Conservation (phyloP, 2,329 filamentous ascomycete species). For the Plenodomus tracheiphilus region DNA sequence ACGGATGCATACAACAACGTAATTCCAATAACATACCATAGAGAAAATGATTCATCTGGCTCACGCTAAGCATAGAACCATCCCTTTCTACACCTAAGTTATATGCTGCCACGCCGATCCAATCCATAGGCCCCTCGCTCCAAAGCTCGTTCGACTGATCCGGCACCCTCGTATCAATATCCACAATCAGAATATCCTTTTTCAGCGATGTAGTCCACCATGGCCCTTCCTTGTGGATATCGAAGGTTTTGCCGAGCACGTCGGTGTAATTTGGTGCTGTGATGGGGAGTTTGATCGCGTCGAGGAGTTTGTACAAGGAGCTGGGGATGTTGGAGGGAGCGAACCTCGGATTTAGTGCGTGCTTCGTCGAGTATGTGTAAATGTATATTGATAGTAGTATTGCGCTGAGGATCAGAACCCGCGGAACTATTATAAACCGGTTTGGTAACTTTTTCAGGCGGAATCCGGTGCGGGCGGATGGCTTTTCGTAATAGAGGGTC, state of each 20-base stretch:
- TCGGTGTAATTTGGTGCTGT: slow-evolving; percentile 13
- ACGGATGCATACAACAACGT: not conserved
- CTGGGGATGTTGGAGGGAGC: too few species aligned
- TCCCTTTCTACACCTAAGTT: too few species aligned
- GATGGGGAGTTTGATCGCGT: slow-evolving; percentile 15
- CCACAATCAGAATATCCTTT: slow-evolving; percentile 31
- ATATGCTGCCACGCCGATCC: slow-evolving; percentile 15
- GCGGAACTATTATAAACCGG: too few species aligned
- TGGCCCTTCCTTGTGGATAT: slow-evolving; percentile 17
- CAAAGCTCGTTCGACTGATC: slow-evolving; percentile 24
- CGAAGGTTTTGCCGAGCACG: slow-evolving; percentile 9
- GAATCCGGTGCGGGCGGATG: too few species aligned
- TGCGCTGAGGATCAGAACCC: too few species aligned
- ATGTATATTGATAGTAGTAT: too few species aligned
- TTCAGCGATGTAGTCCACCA: slow-evolving; percentile 30
- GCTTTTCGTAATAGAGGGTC: too few species aligned
- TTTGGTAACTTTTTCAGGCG: too few species aligned
- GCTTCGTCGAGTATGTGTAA: too few species aligned
- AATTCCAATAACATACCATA: slow-evolving; percentile 23
- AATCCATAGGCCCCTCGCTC: slow-evolving; percentile 25
- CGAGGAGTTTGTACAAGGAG: slow-evolving; percentile 11
- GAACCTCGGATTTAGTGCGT: too few species aligned
- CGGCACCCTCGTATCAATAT: slow-evolving; percentile 35
- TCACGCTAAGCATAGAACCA: slow-evolving; percentile 41
- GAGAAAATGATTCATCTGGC: slow-evolving; percentile 47